Conservation (phyloP, 1,139 yeast species). For the Candida frijolesensis region DNA sequence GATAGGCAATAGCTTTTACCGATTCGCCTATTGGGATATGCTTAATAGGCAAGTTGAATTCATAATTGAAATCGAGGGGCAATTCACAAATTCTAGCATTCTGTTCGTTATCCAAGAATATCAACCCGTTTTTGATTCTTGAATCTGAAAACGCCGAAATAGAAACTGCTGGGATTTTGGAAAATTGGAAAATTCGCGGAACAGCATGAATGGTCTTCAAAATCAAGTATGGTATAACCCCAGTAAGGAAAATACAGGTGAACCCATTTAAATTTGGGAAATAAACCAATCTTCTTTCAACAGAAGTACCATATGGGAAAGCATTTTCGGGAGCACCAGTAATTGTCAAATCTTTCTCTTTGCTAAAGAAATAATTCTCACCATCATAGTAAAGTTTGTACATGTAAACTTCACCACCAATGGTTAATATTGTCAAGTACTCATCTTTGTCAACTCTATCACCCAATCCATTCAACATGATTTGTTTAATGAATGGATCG, state of each 20-base stretch:
- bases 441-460: constrained; percentile 55
- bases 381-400: constrained; percentile 63
- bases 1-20: constrained; percentile 71
- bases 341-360: constrained; percentile 47
- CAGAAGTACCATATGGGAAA: constrained; percentile 64
- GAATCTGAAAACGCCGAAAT: constrained; percentile 53
- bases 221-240: constrained; percentile 70
- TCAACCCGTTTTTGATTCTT: constrained; percentile 53
- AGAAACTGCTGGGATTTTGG: constrained; percentile 64
- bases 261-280: constrained; percentile 60
- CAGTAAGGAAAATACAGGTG: constrained; percentile 71
- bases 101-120: constrained; percentile 71
- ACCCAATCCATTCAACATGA: constrained; percentile 67
- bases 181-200: constrained; percentile 70
- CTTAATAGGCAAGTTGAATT: constrained; percentile 65
- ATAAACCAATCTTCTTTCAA: constrained; percentile 69
- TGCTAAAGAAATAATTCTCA: constrained; percentile 48
- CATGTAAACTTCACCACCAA: constrained; percentile 75
- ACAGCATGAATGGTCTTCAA: constrained; percentile 64
- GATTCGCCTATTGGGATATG: constrained; percentile 60
- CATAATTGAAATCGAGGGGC: constrained; percentile 54
- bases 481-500: constrained; percentile 76
- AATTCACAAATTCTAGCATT: constrained; percentile 73
- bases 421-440: constrained; percentile 68
- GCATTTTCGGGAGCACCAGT: constrained; percentile 84